Evolutionary conservation across 228 moss, liverwort and hornwort genomes (phyloP).

Genomic region (Sphagnum magellanicum): DNA sequence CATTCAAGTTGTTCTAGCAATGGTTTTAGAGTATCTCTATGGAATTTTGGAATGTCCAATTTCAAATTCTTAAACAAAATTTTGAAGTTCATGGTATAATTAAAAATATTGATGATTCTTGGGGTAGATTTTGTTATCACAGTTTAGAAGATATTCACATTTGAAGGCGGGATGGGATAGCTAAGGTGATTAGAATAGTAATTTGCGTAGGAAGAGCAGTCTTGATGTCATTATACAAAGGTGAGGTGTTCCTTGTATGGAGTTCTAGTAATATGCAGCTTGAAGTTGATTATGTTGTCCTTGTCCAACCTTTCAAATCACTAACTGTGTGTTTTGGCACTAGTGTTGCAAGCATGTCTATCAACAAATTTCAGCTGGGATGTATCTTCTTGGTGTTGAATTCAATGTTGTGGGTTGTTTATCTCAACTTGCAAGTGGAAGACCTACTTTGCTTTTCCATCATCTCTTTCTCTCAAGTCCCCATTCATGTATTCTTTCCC

Average conservation of each 20-base stretch:
- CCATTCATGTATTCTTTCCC: too few relatives aligned
- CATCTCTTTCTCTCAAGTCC: too few relatives aligned
- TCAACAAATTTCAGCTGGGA: slow-evolving; percentile 30
- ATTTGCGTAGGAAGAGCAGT: slow-evolving; percentile 26
- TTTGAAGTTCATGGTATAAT: too few relatives aligned
- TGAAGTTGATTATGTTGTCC: neutral
- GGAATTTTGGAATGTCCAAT: too few relatives aligned
- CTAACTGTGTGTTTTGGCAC: slow-evolving; percentile 20
- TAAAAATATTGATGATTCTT: neutral
- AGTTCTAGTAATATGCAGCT: slow-evolving; percentile 8
- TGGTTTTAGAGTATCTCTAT: too few relatives aligned
- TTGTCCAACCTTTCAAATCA: slow-evolving; percentile 4
- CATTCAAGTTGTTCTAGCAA: too few relatives aligned
- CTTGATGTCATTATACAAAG: slow-evolving; percentile 35
- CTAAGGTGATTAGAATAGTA: slow-evolving; percentile 25
- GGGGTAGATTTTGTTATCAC: neutral
- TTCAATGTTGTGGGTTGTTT: slow-evolving; percentile 45
- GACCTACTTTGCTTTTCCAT: too few relatives aligned
- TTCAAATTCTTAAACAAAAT: too few relatives aligned
- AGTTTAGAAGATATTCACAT: slow-evolving; percentile 29
- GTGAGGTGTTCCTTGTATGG: slow-evolving; percentile 13
- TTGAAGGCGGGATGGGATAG: slow-evolving; percentile 21
- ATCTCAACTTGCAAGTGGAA: slow-evolving; percentile 43
- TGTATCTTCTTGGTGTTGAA: slow-evolving; percentile 36
- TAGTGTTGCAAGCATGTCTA: slow-evolving; percentile 13